These are phyloP conservation scores for Arthrobotrys entomopaga DNA, from an alignment of 2,329 filamentous ascomycete genomes.

Conservation along the genomic window DNA sequence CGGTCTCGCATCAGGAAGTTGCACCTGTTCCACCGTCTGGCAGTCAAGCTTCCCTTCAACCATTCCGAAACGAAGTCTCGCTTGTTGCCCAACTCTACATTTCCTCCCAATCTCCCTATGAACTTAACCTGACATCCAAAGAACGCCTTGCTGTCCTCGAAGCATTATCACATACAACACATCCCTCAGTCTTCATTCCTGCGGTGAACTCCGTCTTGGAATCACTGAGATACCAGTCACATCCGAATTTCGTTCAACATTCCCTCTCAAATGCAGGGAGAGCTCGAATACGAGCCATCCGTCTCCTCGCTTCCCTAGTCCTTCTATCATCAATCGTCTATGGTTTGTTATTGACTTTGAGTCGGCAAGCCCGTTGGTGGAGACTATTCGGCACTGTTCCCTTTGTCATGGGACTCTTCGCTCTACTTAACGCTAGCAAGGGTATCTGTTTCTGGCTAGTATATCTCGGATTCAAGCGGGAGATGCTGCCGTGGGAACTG, in stretches of 20 bases:
- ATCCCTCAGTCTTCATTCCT: conserved; percentile 42
- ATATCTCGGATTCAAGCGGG: conserved; percentile 48
- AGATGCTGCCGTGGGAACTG: conserved; percentile 51
- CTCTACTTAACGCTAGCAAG: conserved; percentile 47
- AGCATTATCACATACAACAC: conserved; percentile 51
- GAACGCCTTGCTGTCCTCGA: conserved; percentile 47
- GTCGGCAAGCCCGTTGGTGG: conserved; percentile 50
- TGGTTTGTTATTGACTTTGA: conserved; percentile 45
- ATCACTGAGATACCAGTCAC: conserved; percentile 51
- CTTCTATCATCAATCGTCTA: conserved; percentile 48
- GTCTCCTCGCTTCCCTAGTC: conserved; percentile 30
- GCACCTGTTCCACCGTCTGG: conserved; percentile 41
- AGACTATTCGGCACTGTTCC: conserved; percentile 48
- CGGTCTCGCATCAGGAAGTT: conserved; percentile 52
- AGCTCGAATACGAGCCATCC: conserved; percentile 44
- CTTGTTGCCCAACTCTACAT: conserved; percentile 52
- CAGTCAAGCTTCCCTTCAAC: conserved; percentile 46
- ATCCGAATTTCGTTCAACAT: conserved; percentile 54
- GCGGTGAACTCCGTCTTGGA: conserved; percentile 50
- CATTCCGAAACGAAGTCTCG: conserved; percentile 48
- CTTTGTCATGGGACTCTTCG: conserved; percentile 42
- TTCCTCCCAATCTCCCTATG: conserved; percentile 50
- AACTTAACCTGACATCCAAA: conserved; percentile 51
- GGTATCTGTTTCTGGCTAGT: conserved; percentile 52
- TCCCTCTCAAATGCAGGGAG: conserved; percentile 48